A percentile compares a stretch with the other conserved stretches of the same genome.
Conservation (phyloP, 73 alveolate species). For the Paramecium pentaurelia region DNA sequence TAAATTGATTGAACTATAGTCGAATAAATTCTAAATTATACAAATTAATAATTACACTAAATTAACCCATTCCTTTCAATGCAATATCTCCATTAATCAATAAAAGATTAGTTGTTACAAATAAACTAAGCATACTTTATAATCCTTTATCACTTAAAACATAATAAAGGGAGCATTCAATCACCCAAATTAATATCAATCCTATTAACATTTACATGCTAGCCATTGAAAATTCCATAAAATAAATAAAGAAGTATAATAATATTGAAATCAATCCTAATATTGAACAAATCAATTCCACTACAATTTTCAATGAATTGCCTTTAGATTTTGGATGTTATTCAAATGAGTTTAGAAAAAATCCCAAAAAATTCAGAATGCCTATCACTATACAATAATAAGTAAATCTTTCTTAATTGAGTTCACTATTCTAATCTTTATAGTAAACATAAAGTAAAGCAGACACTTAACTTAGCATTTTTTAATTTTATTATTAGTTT, state of each 20-base stretch:
- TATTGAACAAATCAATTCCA: background rate
- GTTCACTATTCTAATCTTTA: background rate
- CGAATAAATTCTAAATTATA: background rate
- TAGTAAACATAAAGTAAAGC: background rate
- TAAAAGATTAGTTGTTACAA: background rate
- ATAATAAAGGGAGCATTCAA: background rate
- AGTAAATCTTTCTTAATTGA: background rate
- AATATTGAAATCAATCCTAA: background rate
- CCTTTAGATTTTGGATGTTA: background rate
- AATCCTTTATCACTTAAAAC: background rate
- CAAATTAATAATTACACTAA: background rate
- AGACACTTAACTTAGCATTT: background rate
- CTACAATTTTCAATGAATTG: background rate
- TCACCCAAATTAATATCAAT: background rate
- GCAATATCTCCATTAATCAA: background rate
- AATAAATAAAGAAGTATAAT: background rate
- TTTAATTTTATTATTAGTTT: background rate
- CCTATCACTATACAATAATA: background rate
- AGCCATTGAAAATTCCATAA: background rate
- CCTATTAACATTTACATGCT: background rate
- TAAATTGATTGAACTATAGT: slow-evolving; percentile 6
- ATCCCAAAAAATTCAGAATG: background rate
- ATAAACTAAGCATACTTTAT: background rate
- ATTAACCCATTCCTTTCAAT: background rate
- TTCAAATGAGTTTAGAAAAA: background rate